Evolutionary conservation across 1,284 basidiomycete genomes (phyloP), one percentile per base, ranked within the genome.

Genomic region (Lentinula novae-zelandiae): DNA sequence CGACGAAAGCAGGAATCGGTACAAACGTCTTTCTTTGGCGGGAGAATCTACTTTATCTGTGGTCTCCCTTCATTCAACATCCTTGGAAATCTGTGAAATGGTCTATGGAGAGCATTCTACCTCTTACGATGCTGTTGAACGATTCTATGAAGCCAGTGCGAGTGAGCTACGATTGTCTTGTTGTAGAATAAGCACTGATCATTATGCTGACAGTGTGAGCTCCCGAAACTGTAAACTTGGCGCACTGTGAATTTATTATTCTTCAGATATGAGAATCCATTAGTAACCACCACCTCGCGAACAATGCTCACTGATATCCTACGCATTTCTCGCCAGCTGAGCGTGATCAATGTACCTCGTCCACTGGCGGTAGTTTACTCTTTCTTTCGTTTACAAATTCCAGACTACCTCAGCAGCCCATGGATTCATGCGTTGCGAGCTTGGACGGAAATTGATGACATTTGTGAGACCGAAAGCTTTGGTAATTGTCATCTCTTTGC

Each of bases 391-490:
- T 66, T 81, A 6, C 71, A 72, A 55, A 70, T 76, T n/a, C 75
- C 77, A 53, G 68, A 72, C 40, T 69, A 73, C 64, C 67, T 72
- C 65, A 63, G 73, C 69, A 68, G 78, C 66, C 72, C 76, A 38
- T 76, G 83, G 71, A 87, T 90, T 69, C 81, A 79, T 65, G 84
- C 79, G 1, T 64, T 89, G 56, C 79, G 82, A 36, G 79, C 86
- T 53, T 90, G 89, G 89, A 85, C 83, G 9, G 89, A 91, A 65
- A 76, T 90, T 49, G 82, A 82, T 38, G 88, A 90, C 64, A 76
- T 90, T 54, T 86, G 81, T 66, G 89, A 91, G 71, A 86, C 80
- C 67, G 89, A 90, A 67, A 87, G 82, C 64, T 90, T 91, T 67
- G 89, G 88, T 90, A 70, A 67, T 85, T 78, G 13, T 31, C 51